These are phyloP conservation scores for Alliaria petiolata DNA, from an alignment of 345 rosid species.

Conservation along the genomic window DNA sequence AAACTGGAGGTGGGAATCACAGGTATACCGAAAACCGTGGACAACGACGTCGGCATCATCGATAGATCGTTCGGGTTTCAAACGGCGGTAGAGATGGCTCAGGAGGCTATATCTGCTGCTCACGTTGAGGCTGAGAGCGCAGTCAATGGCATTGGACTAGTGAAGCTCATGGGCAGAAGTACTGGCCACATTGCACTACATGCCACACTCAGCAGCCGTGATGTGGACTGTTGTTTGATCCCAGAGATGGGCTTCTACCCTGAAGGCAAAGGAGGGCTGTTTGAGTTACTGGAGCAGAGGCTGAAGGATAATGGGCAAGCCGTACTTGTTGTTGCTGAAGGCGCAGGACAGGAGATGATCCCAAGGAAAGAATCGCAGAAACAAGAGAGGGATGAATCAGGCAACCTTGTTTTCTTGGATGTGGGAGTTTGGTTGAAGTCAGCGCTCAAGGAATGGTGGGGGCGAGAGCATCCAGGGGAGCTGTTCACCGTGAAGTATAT, in stretches of 20 bases:
- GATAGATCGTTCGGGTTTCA: conserved; percentile 92
- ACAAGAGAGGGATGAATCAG: conserved; percentile 81
- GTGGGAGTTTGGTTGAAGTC: conserved; percentile 80
- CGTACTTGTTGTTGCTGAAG: conserved; percentile 83
- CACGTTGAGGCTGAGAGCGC: conserved; percentile 95
- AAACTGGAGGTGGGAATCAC: conserved; percentile 49
- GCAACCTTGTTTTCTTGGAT: conserved; percentile 73
- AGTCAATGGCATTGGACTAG: conserved; percentile 80
- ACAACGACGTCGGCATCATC: conserved; percentile 83
- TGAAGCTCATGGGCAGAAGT: conserved; percentile 91
- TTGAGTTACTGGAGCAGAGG: conserved; percentile 58
- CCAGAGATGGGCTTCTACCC: conserved; percentile 71
- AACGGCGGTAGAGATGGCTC: conserved; percentile 91
- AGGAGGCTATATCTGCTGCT: conserved; percentile 78
- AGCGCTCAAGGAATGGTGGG: conserved; percentile 76
- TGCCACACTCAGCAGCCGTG: conserved; percentile 88
- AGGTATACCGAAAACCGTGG: conserved; percentile 85
- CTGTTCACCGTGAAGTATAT: conserved; percentile 78
- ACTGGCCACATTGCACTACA: conserved; percentile 89
- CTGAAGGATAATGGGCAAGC: conserved; percentile 67
- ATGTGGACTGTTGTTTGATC: conserved; percentile 87
- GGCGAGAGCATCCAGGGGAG: conserved; percentile 54
- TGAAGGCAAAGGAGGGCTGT: conserved; percentile 71
- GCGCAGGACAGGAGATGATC: conserved; percentile 85
- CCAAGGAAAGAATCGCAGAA: conserved; percentile 59